Percentiles rank a stretch among this genome's conserved stretches.
These are phyloP conservation scores for Epichloe brachyelytri DNA, from an alignment of 2,329 filamentous ascomycete genomes.

Conservation along the genomic window DNA sequence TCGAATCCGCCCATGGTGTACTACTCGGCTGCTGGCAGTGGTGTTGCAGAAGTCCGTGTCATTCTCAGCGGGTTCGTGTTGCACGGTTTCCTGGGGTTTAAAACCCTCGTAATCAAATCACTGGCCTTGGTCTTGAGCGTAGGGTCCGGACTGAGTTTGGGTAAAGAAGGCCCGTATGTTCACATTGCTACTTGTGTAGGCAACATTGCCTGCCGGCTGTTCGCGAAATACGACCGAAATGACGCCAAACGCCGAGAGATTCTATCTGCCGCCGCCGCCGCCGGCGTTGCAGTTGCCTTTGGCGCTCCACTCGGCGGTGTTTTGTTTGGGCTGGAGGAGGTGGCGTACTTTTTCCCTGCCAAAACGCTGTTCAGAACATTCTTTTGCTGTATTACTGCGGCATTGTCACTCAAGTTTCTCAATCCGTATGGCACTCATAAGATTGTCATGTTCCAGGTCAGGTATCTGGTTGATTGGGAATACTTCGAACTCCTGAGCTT, in stretches of 20 bases:
- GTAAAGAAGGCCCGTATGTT: slow-evolving; percentile 94
- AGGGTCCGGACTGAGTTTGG: slow-evolving; percentile 81
- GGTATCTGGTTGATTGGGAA: slow-evolving; percentile 83
- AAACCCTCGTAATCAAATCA: slow-evolving; percentile 77
- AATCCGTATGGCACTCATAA: slow-evolving; percentile 95
- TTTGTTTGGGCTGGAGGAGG: slow-evolving; percentile 87
- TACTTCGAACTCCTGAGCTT: slow-evolving; percentile 84
- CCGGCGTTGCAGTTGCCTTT: slow-evolving; percentile 88
- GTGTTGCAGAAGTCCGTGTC: slow-evolving; percentile 92
- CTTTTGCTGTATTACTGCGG: slow-evolving; percentile 92
- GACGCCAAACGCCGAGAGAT: slow-evolving; percentile 91
- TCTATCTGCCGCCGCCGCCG: slow-evolving; percentile 81
- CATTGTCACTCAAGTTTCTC: slow-evolving; percentile 82
- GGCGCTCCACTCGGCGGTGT: slow-evolving; percentile 80
- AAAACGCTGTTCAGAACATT: slow-evolving; percentile 97
- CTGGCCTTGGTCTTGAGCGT: slow-evolving; percentile 75
- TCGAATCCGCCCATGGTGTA: slow-evolving; percentile 65
- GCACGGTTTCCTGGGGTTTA: slow-evolving; percentile 84
- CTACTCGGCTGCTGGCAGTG: slow-evolving; percentile 90
- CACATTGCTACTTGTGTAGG: slow-evolving; percentile 92
- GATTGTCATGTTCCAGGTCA: slow-evolving; percentile 91
- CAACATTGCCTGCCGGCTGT: slow-evolving; percentile 90
- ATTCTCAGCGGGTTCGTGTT: slow-evolving; percentile 97
- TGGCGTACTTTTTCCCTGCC: slow-evolving; percentile 92
- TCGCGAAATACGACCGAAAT: slow-evolving; percentile 84